Conservation (phyloP, 129 eudicot species). For the Erigeron canadensis region DNA sequence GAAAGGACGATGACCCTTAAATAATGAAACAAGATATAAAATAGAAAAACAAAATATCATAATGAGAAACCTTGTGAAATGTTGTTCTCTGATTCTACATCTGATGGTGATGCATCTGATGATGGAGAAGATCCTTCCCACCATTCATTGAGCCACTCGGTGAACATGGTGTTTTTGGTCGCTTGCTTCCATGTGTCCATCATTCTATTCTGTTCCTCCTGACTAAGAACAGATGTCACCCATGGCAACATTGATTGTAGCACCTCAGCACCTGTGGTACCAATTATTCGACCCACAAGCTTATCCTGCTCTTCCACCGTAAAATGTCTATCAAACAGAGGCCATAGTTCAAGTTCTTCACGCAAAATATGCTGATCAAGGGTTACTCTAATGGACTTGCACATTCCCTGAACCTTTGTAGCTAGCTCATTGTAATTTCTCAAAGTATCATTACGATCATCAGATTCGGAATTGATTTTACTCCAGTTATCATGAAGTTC, state of each 20-base stretch:
- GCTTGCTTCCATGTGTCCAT: slow-evolving; percentile 99
- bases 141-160: slow-evolving; percentile 99
- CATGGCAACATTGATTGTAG: slow-evolving; percentile 98
- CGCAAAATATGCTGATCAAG: slow-evolving; percentile 93
- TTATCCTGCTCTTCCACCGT: slow-evolving; percentile 95
- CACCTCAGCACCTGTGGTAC: slow-evolving; percentile 99
- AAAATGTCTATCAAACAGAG: slow-evolving; percentile 90
- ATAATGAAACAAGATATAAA: background rate
- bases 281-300: slow-evolving; percentile 93
- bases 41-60: background rate
- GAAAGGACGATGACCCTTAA: background rate
- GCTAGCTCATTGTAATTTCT: slow-evolving; percentile 76
- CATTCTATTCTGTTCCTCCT: slow-evolving; percentile 97
- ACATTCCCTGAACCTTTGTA: slow-evolving; percentile 94
- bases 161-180: slow-evolving; percentile 94
- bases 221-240: slow-evolving; percentile 98
- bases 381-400: slow-evolving; percentile 93
- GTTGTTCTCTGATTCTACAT: slow-evolving; percentile 49
- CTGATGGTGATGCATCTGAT: slow-evolving; percentile 50
- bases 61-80: slow-evolving; percentile 60
- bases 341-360: slow-evolving; percentile 99
- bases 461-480: slow-evolving; percentile 32
- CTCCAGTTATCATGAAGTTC: slow-evolving; percentile 48
- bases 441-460: slow-evolving; percentile 30
- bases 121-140: slow-evolving; percentile 77